Conservation (phyloP, 768 basidiomycete genomes). For the Saitozyma sp. region DNA sequence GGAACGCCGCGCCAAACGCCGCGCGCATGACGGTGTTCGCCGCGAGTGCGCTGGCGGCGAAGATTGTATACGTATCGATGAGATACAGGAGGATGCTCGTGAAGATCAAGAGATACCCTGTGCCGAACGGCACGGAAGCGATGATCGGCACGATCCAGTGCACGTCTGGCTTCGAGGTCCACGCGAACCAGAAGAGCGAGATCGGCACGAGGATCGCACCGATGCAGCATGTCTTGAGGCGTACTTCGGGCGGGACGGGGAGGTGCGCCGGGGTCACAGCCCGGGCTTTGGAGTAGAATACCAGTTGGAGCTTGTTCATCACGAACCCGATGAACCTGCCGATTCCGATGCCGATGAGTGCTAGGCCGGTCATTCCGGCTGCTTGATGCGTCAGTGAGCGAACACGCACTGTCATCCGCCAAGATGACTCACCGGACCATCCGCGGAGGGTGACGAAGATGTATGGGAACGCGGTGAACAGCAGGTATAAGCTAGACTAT, state of each 20-base stretch:
- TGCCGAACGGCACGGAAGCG: conserved; percentile 64
- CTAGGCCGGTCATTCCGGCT: too few species aligned
- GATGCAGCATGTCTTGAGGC: conserved; percentile 63
- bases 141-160: conserved; percentile 68
- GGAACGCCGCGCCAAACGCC: conserved; percentile 61
- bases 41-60: conserved; percentile 65
- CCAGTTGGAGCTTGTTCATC: too few species aligned
- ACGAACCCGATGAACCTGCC: too few species aligned
- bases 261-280: too few species aligned
- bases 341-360: too few species aligned
- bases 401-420: too few species aligned
- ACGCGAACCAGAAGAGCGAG: conserved; percentile 63
- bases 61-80: conserved; percentile 67
- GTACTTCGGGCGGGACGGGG: conserved; percentile 61
- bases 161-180: conserved; percentile 55
- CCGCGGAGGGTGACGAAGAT: conserved; percentile 32
- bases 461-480: conserved; percentile 57
- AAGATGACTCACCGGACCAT: background rate
- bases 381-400: too few species aligned
- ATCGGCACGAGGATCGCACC: conserved; percentile 61
- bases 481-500: conserved; percentile 57
- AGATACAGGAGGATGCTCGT: conserved; percentile 65
- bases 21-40: conserved; percentile 66
- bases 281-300: too few species aligned
- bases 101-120: conserved; percentile 60